Percentiles rank a stretch among this genome's conserved stretches.
Evolutionary conservation across 73 alveolate species (phyloP).

Genomic region (Paramecium primaurelia): DNA sequence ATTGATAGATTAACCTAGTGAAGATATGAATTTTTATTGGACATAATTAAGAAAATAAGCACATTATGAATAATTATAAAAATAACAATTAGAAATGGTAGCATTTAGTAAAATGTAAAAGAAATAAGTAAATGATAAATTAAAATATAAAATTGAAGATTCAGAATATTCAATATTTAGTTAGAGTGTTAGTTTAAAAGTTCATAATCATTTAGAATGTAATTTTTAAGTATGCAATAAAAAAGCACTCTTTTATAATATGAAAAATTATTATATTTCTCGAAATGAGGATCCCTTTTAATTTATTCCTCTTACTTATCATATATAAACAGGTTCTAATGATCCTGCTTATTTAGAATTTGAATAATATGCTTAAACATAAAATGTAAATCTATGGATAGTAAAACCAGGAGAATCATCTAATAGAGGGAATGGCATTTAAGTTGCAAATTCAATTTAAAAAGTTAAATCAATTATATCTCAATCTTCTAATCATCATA

Average conservation of each 20-base stretch:
- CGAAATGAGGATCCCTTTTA: conserved; percentile 71
- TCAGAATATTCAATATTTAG: background rate
- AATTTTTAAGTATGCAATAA: conserved; percentile 78
- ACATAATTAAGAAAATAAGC: conserved; percentile 1
- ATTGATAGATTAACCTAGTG: background rate
- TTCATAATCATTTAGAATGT: conserved; percentile 74
- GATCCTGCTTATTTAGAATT: conserved; percentile 69
- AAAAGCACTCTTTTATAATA: conserved; percentile 81
- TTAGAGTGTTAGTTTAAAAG: background rate
- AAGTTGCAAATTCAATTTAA: conserved; percentile 58
- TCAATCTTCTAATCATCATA: conserved; percentile 21
- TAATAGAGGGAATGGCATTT: conserved; percentile 72
- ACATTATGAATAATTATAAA: background rate
- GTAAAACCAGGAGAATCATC: conserved; percentile 92
- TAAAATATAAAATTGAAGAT: background rate
- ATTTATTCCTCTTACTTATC: conserved; percentile 82
- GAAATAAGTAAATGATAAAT: background rate
- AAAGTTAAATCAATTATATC: conserved; percentile 62
- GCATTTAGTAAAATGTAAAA: background rate
- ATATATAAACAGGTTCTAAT: conserved; percentile 67
- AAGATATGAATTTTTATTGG: conserved; percentile 43
- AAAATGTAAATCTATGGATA: conserved; percentile 71
- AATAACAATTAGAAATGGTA: background rate
- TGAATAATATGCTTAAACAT: background rate
- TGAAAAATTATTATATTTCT: conserved; percentile 74